Conservation (phyloP, 805 yeast species). For the Clavispora asparagi region DNA sequence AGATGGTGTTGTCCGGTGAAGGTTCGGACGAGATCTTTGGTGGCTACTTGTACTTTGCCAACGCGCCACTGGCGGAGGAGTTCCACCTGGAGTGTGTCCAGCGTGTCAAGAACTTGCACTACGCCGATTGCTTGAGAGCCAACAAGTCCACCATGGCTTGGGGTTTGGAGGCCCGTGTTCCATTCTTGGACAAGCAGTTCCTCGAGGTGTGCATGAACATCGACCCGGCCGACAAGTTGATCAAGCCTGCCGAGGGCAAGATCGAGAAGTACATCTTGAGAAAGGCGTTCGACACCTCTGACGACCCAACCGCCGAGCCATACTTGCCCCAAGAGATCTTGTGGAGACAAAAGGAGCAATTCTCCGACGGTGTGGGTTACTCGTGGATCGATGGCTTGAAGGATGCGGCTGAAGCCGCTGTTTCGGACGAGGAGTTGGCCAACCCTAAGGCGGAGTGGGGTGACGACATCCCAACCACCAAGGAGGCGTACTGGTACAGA, state of each 20-base stretch:
- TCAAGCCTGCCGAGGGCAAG: constrained; percentile 60
- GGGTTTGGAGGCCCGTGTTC: constrained; percentile 99
- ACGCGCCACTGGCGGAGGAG: constrained; percentile 88
- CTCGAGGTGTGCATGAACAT: constrained; percentile 91
- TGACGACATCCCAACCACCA: constrained; percentile 86
- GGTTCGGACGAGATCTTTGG: constrained; percentile 99
- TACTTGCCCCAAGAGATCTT: constrained; percentile 94
- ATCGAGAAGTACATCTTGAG: constrained; percentile 95
- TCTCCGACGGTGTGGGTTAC: constrained; percentile 99
- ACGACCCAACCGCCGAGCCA: constrained; percentile 71
- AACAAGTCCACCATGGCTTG: constrained; percentile 99
- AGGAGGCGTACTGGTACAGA: constrained; percentile 99
- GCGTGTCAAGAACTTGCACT: constrained; percentile 95
- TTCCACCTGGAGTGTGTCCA: constrained; percentile 95
- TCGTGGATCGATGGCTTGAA: constrained; percentile 98
- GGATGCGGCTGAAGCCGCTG: constrained; percentile 84
- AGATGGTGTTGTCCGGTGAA: constrained; percentile 98
- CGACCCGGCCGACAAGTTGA: constrained; percentile 88
- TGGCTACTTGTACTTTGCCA: constrained; percentile 95
- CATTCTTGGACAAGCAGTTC: constrained; percentile 93
- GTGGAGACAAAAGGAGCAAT: constrained; percentile 99
- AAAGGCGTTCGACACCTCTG: constrained; percentile 94
- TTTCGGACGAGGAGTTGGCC: constrained; percentile 86
- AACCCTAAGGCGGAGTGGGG: constrained; percentile 97
- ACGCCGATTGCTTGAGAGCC: constrained; percentile 96